Percentiles rank a stretch among this genome's conserved stretches.
These are phyloP conservation scores for Cordyceps cateniannulata DNA, from an alignment of 2,329 filamentous ascomycete species.

Conservation along the genomic window DNA sequence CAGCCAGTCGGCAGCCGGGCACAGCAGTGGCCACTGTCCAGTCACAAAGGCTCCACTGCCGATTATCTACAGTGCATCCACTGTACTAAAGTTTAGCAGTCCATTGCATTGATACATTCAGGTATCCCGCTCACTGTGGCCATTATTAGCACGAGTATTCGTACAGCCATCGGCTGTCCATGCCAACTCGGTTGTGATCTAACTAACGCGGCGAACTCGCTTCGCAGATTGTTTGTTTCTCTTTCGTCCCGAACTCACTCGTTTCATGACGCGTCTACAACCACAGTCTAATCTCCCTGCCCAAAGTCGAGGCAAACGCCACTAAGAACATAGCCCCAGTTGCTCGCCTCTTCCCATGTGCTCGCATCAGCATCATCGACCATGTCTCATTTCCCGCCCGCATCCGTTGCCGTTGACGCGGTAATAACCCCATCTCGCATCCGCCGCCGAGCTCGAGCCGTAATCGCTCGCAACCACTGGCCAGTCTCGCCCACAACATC, in stretches of 20 bases:
- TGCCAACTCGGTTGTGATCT: background rate
- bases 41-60: background rate
- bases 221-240: background rate
- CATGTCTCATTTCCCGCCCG: constrained; percentile 6
- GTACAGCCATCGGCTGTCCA: background rate
- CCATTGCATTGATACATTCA: background rate
- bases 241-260: background rate
- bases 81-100: no score
- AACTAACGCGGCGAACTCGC: background rate
- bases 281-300: background rate
- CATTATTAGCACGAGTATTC: background rate
- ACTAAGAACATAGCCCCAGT: background rate
- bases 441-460: constrained; percentile 9
- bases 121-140: background rate
- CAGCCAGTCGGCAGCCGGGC: background rate
- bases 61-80: background rate
- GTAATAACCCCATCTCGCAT: constrained; percentile 6
- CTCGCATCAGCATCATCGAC: background rate
- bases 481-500: background rate
- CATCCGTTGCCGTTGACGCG: background rate
- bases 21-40: background rate
- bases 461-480: constrained; percentile 9
- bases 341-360: background rate
- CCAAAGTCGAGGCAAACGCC: constrained; percentile 8
- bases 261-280: background rate